Evolutionary conservation across 1,139 yeast genomes (phyloP).

Genomic region (Torulaspora pretoriensis): DNA sequence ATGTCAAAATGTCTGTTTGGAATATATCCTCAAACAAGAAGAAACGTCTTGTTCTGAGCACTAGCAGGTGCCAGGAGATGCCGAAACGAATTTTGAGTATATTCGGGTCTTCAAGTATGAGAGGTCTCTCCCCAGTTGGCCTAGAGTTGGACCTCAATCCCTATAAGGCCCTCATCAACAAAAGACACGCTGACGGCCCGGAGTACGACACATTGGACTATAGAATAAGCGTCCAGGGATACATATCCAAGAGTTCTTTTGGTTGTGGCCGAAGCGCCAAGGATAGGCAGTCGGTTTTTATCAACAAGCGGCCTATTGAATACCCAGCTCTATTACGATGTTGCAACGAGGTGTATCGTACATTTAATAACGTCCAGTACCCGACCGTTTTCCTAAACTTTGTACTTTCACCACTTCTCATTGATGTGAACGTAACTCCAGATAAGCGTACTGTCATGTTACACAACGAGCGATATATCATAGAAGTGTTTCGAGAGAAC

Average conservation of each 20-base stretch:
- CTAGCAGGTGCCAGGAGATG: constrained; percentile 47
- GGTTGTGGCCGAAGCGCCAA: constrained; percentile 68
- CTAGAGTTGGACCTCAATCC: constrained; percentile 36
- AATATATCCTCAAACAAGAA: constrained; percentile 49
- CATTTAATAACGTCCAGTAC: constrained; percentile 64
- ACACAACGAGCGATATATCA: constrained; percentile 56
- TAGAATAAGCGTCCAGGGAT: constrained; percentile 48
- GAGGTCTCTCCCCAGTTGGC: constrained; percentile 52
- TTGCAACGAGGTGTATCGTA: constrained; percentile 68
- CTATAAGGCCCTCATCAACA: constrained; percentile 20
- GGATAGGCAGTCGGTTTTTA: constrained; percentile 70
- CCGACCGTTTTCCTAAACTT: constrained; percentile 73
- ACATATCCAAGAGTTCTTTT: constrained; percentile 67
- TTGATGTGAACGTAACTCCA: constrained; percentile 88
- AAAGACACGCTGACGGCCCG: constrained; percentile 18
- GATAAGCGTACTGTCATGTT: constrained; percentile 74
- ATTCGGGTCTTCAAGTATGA: constrained; percentile 62
- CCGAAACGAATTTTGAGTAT: constrained; percentile 59
- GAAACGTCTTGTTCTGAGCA: constrained; percentile 46
- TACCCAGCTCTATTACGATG: constrained; percentile 54
- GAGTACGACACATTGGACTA: constrained; percentile 25
- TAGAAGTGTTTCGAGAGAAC: constrained; percentile 48
- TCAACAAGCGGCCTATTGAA: constrained; percentile 72
- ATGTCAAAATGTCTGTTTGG: constrained; percentile 55
- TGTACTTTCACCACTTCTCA: constrained; percentile 44